Conservation (phyloP, 495 filamentous ascomycete genomes). For the Trichoderma orchidacearum region DNA sequence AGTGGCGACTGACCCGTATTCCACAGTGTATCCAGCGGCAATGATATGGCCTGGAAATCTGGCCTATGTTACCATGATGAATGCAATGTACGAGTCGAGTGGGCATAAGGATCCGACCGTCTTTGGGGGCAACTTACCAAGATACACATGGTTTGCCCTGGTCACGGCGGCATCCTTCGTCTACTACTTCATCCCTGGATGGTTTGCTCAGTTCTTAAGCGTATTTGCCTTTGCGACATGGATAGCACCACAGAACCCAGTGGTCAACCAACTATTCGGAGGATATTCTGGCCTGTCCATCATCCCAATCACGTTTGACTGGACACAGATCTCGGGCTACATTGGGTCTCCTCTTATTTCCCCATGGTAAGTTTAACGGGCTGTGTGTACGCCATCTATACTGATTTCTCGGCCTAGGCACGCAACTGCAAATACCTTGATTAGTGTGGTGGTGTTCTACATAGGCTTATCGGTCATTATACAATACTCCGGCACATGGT, state of each 20-base stretch:
- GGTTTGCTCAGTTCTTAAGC: constrained; percentile 41
- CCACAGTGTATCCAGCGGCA: constrained; percentile 43
- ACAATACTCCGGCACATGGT: constrained; percentile 58
- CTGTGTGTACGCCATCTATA: background rate
- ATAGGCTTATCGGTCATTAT: constrained; percentile 30
- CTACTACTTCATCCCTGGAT: constrained; percentile 51
- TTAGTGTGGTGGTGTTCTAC: constrained; percentile 44
- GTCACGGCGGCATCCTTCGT: constrained; percentile 35
- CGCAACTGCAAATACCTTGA: constrained; percentile 46
- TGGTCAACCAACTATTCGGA: constrained; percentile 60
- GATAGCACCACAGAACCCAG: constrained; percentile 45
- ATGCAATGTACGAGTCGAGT: constrained; percentile 53
- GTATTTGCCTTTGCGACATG: constrained; percentile 50
- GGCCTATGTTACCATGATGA: constrained; percentile 51
- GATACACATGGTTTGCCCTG: constrained; percentile 44
- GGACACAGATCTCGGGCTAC: constrained; percentile 48
- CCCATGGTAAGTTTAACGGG: constrained; percentile 30
- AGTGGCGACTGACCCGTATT: constrained; percentile 6
- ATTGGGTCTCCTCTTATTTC: constrained; percentile 42
- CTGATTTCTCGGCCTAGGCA: constrained; percentile 17
- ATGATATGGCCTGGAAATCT: constrained; percentile 68
- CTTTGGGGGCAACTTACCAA: constrained; percentile 41
- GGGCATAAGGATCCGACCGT: constrained; percentile 29
- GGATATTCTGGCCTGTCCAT: constrained; percentile 47
- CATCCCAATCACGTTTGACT: constrained; percentile 50